These are phyloP conservation scores for Scheffersomyces amazonensis DNA, from an alignment of 805 yeast species.

Conservation along the genomic window DNA sequence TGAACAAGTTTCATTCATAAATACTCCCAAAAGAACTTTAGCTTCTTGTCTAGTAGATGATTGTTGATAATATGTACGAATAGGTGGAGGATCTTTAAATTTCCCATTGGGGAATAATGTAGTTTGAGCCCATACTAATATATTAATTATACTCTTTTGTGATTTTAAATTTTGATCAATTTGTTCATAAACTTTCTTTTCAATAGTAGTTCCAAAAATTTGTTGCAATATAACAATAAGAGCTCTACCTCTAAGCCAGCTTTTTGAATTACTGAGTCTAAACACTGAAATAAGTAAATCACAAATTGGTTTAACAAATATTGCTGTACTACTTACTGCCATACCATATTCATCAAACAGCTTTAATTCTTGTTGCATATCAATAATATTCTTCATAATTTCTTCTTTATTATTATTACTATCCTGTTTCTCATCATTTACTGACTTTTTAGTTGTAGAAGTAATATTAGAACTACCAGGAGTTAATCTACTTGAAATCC, in stretches of 20 bases:
- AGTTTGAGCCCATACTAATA: slow-evolving; percentile 18
- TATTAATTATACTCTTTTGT: slow-evolving; percentile 45
- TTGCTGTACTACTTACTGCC: slow-evolving; percentile 14
- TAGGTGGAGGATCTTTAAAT: slow-evolving; percentile 43
- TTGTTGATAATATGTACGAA: slow-evolving; percentile 52
- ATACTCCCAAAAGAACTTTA: slow-evolving; percentile 47
- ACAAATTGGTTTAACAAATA: slow-evolving; percentile 79
- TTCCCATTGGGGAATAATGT: slow-evolving; percentile 45
- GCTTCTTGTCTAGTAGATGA: slow-evolving; percentile 58
- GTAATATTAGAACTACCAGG: slow-evolving; percentile 10
- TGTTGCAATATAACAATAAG: slow-evolving; percentile 79
- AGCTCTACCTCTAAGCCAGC: slow-evolving; percentile 86
- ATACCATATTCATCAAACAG: slow-evolving; percentile 42
- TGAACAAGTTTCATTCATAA: slow-evolving; percentile 64
- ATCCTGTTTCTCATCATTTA: not conserved
- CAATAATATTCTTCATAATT: slow-evolving; percentile 32
- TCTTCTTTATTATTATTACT: slow-evolving; percentile 7
- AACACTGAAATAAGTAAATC: slow-evolving; percentile 72
- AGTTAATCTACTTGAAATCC: slow-evolving; percentile 10
- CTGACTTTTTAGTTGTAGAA: not conserved
- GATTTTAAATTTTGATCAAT: slow-evolving; percentile 33
- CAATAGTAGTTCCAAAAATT: slow-evolving; percentile 83
- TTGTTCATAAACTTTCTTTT: slow-evolving; percentile 55
- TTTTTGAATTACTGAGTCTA: slow-evolving; percentile 58
- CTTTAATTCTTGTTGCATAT: slow-evolving; percentile 54